Conservation (phyloP, 2,329 filamentous ascomycete genomes). For the Colletotrichum chrysophilum region DNA sequence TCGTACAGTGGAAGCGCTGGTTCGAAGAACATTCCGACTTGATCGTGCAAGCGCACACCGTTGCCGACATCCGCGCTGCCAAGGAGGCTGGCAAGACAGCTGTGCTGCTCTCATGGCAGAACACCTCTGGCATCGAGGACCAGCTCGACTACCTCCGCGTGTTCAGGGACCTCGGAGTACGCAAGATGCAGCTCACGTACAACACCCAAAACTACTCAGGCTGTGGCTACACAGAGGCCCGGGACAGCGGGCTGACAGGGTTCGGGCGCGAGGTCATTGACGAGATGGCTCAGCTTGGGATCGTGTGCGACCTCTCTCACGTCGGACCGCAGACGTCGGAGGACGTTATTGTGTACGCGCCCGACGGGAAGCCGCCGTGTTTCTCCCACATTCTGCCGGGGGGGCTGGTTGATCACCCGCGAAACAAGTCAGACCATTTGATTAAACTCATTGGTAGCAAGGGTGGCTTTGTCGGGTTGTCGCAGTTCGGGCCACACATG, state of each 20-base stretch:
- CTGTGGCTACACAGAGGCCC: slow-evolving; percentile 41
- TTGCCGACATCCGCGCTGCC: slow-evolving; percentile 39
- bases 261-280: slow-evolving; percentile 36
- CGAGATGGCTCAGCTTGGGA: slow-evolving; percentile 39
- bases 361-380: slow-evolving; percentile 40
- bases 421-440: slow-evolving; percentile 42
- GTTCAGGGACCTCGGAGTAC: slow-evolving; percentile 43
- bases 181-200: slow-evolving; percentile 48
- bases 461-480: slow-evolving; percentile 42
- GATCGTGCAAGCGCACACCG: slow-evolving; percentile 41
- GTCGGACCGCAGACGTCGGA: slow-evolving; percentile 37
- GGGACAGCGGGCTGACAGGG: slow-evolving; percentile 39
- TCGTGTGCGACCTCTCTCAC: slow-evolving; percentile 39
- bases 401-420: slow-evolving; percentile 38
- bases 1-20: slow-evolving; percentile 47
- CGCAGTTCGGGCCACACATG: slow-evolving; percentile 45
- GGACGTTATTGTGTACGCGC: slow-evolving; percentile 39
- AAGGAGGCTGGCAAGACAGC: slow-evolving; percentile 40
- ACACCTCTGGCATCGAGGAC: slow-evolving; percentile 45
- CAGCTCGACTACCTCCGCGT: slow-evolving; percentile 41
- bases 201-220: slow-evolving; percentile 47
- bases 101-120: slow-evolving; percentile 44
- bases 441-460: slow-evolving; percentile 38
- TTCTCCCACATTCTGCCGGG: slow-evolving; percentile 42
- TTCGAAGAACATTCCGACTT: slow-evolving; percentile 44